Conservation (phyloP, 768 basidiomycete genomes). For the Phanerochaete sordida region DNA sequence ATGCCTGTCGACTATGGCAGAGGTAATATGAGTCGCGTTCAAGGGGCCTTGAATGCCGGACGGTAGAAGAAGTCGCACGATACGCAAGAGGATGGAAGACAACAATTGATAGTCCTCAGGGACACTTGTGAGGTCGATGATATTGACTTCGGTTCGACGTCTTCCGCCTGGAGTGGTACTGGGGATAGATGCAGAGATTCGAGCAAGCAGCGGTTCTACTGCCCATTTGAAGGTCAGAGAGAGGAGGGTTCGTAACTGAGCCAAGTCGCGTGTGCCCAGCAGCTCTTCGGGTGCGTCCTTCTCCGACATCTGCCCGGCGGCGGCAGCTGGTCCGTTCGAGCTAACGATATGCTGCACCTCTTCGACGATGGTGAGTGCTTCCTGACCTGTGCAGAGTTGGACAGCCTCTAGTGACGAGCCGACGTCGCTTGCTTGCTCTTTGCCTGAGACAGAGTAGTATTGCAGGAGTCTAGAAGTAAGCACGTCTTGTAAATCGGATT, state of each 20-base stretch:
- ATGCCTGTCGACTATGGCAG: constrained; percentile 57
- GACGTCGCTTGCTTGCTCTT: neutral
- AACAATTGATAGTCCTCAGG: constrained; percentile 43
- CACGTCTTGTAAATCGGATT: constrained; percentile 18
- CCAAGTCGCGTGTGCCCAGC: constrained; percentile 67
- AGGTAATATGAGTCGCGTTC: constrained; percentile 56
- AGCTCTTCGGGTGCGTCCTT: constrained; percentile 24
- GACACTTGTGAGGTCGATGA: constrained; percentile 42
- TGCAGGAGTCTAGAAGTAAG: constrained; percentile 17
- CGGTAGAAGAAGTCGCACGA: constrained; percentile 54
- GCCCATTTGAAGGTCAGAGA: constrained; percentile 75
- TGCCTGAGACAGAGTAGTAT: constrained; percentile 12
- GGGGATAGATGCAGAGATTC: constrained; percentile 29
- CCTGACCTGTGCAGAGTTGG: constrained; percentile 51
- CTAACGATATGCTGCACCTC: constrained; percentile 44
- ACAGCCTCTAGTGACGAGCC: constrained; percentile 35
- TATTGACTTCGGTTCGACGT: constrained; percentile 20
- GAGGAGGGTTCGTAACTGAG: constrained; percentile 57
- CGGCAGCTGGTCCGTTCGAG: neutral
- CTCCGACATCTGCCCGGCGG: neutral
- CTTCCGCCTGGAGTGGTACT: constrained; percentile 35
- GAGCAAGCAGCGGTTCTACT: constrained; percentile 47
- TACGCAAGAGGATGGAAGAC: constrained; percentile 35
- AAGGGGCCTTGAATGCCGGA: constrained; percentile 42
- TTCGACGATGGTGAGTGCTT: constrained; percentile 48